These are phyloP conservation scores for Aspergillus olivimuriae DNA, from an alignment of 495 filamentous ascomycete genomes.

Conservation along the genomic window DNA sequence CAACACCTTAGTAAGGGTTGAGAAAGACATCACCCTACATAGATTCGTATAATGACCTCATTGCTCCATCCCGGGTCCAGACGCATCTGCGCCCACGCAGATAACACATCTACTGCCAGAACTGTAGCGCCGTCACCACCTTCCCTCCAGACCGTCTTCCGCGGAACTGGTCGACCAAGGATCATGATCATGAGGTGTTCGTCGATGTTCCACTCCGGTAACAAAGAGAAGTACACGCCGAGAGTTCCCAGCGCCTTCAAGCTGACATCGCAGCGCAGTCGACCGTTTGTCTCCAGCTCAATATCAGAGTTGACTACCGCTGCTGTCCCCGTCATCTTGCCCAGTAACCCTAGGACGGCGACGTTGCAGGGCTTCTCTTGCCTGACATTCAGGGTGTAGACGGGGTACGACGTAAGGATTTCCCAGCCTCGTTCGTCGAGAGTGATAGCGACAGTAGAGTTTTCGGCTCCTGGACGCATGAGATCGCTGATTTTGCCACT, in stretches of 20 bases:
- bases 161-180: constrained; percentile 59
- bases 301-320: constrained; percentile 60
- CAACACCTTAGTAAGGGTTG: too few species aligned
- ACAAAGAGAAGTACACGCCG: constrained; percentile 62
- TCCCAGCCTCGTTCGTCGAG: constrained; percentile 67
- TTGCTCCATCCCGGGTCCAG: constrained; percentile 75
- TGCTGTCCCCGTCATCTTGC: constrained; percentile 84
- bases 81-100: constrained; percentile 72
- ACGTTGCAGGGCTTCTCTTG: constrained; percentile 29
- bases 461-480: constrained; percentile 29
- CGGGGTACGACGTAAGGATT: constrained; percentile 69
- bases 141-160: constrained; percentile 57
- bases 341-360: constrained; percentile 73
- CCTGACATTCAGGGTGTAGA: constrained; percentile 46
- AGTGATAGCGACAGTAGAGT: constrained; percentile 49
- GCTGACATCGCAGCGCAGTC: constrained; percentile 53
- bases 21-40: constrained; percentile 21
- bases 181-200: constrained; percentile 73
- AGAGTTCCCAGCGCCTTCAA: constrained; percentile 79
- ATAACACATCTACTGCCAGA: constrained; percentile 68
- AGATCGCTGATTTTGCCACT: constrained; percentile 57
- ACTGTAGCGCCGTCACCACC: constrained; percentile 45
- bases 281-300: constrained; percentile 49
- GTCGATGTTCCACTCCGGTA: constrained; percentile 52
- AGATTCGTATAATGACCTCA: constrained; percentile 70